A percentile compares a stretch with the other conserved stretches of the same genome.
Conservation (phyloP, 805 yeast species). For the Cyberlindnera euphorbiae region DNA sequence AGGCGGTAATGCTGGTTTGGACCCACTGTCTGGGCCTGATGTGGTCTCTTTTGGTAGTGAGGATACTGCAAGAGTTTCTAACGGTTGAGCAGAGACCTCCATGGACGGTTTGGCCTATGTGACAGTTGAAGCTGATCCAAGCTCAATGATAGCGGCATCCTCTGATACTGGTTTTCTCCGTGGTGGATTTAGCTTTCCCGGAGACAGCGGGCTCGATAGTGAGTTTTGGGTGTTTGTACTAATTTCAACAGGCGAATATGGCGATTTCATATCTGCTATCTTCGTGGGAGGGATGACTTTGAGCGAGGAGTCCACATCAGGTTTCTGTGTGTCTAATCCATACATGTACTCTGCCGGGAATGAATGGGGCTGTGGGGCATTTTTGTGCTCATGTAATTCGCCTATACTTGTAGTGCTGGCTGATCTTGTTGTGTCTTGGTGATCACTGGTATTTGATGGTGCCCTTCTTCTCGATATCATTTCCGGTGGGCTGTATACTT, state of each 20-base stretch:
- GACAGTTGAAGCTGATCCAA: not conserved
- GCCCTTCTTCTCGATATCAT: constrained; percentile 57
- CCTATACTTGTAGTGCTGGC: not conserved
- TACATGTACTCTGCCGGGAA: constrained; percentile 25
- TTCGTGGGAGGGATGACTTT: constrained; percentile 19
- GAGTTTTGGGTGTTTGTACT: not conserved
- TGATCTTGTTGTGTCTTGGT: constrained; percentile 3
- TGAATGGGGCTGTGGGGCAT: constrained; percentile 26
- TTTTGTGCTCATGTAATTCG: constrained; percentile 4
- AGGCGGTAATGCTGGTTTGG: too few species aligned
- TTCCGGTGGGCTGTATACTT: constrained; percentile 43
- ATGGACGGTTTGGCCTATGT: not conserved
- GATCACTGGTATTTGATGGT: constrained; percentile 19
- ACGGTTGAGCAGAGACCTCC: too few species aligned
- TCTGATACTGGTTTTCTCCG: constrained; percentile 22
- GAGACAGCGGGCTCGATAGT: constrained; percentile 2
- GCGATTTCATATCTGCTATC: constrained; percentile 22
- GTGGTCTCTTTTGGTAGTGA: too few species aligned
- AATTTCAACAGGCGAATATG: constrained; percentile 10
- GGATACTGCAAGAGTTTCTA: too few species aligned
- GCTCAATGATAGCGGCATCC: constrained; percentile 6
- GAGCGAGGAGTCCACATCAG: constrained; percentile 11
- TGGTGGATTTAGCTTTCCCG: constrained; percentile 9
- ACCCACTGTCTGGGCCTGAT: too few species aligned
- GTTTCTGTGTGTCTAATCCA: constrained; percentile 14